These are phyloP conservation scores for Penicillium robsamsonii DNA, from an alignment of 495 filamentous ascomycete species.

Conservation along the genomic window DNA sequence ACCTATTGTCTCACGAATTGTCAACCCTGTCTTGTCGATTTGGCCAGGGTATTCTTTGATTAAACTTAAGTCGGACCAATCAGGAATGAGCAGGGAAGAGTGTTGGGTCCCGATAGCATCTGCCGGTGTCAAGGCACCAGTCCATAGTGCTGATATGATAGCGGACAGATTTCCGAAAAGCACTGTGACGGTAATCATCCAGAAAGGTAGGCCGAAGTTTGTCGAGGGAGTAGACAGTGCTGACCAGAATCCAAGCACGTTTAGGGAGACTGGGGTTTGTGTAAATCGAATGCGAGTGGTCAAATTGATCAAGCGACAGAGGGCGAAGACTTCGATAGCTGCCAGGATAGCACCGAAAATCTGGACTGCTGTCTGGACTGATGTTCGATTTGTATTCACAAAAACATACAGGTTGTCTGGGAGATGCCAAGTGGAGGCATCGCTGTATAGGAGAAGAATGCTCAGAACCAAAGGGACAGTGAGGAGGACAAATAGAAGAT, in stretches of 20 bases:
- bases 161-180: constrained; percentile 19
- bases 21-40: constrained; percentile 17
- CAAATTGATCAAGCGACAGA: constrained; percentile 14
- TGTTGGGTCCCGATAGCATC: constrained; percentile 3
- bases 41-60: constrained; percentile 17
- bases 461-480: not conserved
- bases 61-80: constrained; percentile 27
- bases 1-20: constrained; percentile 22
- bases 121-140: constrained; percentile 36
- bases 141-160: constrained; percentile 34
- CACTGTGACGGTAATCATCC: constrained; percentile 17
- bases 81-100: constrained; percentile 19
- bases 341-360: constrained; percentile 14
- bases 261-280: constrained; percentile 11
- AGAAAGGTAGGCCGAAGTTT: constrained; percentile 5
- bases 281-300: constrained; percentile 14
- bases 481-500: constrained; percentile 1
- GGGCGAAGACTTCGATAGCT: constrained; percentile 8
- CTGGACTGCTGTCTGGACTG: constrained; percentile 23
- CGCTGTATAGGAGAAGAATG: constrained; percentile 12
- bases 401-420: constrained; percentile 7
- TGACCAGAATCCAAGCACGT: constrained; percentile 22
- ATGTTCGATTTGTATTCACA: constrained; percentile 15
- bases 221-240: constrained; percentile 5
- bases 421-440: constrained; percentile 12